These are phyloP conservation scores for Meyerozyma carpophila DNA, from an alignment of 1,139 yeast species.

Conservation along the genomic window DNA sequence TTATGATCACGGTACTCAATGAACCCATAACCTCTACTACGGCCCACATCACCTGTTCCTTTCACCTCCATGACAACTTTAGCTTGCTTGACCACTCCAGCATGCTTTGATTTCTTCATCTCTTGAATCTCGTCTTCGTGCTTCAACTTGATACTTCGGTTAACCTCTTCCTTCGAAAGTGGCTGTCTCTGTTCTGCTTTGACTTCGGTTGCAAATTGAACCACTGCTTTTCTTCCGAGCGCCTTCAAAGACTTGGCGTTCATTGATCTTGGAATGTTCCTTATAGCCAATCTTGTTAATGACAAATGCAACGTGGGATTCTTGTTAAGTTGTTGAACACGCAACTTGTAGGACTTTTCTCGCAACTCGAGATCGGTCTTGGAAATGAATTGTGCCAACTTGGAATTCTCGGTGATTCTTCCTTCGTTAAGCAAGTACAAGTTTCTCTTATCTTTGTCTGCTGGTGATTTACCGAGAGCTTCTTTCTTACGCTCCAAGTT, in stretches of 20 bases:
- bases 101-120: conserved; percentile 62
- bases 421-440: conserved; percentile 90
- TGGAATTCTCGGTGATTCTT: conserved; percentile 75
- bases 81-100: conserved; percentile 91
- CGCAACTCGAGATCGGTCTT: conserved; percentile 79
- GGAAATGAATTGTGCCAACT: conserved; percentile 64
- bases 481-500: conserved; percentile 71
- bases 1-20: conserved; percentile 90
- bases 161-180: conserved; percentile 81
- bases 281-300: conserved; percentile 85
- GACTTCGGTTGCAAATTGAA: conserved; percentile 91
- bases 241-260: conserved; percentile 84
- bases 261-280: conserved; percentile 93
- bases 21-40: conserved; percentile 97
- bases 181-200: conserved; percentile 73
- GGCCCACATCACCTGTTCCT: conserved; percentile 79
- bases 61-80: conserved; percentile 90
- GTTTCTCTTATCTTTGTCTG: conserved; percentile 78
- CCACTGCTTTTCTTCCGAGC: conserved; percentile 90
- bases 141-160: conserved; percentile 69
- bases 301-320: conserved; percentile 90
- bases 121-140: conserved; percentile 41
- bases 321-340: conserved; percentile 86
- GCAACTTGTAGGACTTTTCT: conserved; percentile 77
- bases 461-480: conserved; percentile 73